A percentile compares a stretch with the other conserved stretches of the same genome.
Conservation (phyloP, 352 stramenopile genomes). For the Globisporangium cederbergense region DNA sequence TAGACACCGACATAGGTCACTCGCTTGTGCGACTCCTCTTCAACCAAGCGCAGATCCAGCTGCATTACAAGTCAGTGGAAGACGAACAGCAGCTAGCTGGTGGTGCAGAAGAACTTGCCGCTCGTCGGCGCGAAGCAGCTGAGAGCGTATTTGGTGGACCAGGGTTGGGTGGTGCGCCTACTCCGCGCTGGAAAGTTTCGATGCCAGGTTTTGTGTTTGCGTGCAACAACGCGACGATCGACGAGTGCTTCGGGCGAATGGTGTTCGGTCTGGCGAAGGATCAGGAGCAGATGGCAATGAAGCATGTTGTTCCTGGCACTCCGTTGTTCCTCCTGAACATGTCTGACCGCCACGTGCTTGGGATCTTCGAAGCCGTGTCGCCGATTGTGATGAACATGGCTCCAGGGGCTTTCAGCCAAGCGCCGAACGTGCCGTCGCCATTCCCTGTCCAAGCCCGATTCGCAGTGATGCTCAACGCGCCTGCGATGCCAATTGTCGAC, state of each 20-base stretch:
- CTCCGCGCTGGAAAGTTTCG: conserved; percentile 39
- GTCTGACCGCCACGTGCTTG: conserved; percentile 79
- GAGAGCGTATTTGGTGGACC: conserved; percentile 57
- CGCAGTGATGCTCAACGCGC: conserved; percentile 61
- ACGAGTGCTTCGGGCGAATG: conserved; percentile 86
- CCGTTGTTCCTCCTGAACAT: conserved; percentile 86
- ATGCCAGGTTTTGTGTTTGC: conserved; percentile 78
- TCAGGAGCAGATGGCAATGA: conserved; percentile 57
- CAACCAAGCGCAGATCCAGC: conserved; percentile 76
- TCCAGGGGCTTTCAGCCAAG: conserved; percentile 69
- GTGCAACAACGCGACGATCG: conserved; percentile 79
- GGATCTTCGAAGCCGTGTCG: conserved; percentile 82
- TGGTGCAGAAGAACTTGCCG: conserved; percentile 70
- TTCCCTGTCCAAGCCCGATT: conserved; percentile 80
- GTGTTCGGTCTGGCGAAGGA: conserved; percentile 74
- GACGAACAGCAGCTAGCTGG: conserved; percentile 72
- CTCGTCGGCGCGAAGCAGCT: conserved; percentile 62
- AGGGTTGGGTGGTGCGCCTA: conserved; percentile 28
- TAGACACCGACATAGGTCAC: conserved; percentile 67
- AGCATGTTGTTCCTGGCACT: conserved; percentile 68
- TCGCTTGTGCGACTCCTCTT: conserved; percentile 73
- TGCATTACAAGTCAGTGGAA: conserved; percentile 83
- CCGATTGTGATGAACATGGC: conserved; percentile 72
- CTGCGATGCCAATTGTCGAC: conserved; percentile 63
- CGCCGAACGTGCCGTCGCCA: conserved; percentile 48